Conservation (phyloP, 2,329 filamentous ascomycete genomes). For the Aspergillus fumigatus region DNA sequence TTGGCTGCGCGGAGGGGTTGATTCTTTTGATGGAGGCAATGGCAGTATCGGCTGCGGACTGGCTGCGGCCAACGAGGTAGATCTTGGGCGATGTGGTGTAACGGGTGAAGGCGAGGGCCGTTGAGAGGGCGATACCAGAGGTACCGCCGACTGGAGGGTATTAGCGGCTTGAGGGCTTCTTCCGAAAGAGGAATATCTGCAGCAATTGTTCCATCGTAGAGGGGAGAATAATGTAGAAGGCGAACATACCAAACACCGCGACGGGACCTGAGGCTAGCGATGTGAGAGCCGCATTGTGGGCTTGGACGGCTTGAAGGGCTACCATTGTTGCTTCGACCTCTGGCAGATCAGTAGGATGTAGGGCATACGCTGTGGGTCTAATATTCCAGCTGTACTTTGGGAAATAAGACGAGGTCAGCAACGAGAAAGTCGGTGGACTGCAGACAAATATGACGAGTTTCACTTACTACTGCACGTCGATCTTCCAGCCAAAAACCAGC, state of each 20-base stretch:
- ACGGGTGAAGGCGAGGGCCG: conserved; percentile 45
- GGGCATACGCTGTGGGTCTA: background rate
- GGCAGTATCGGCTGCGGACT: conserved; percentile 37
- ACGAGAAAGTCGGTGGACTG: background rate
- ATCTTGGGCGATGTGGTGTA: conserved; percentile 40
- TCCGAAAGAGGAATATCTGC: background rate
- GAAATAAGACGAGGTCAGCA: background rate
- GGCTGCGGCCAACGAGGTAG: conserved; percentile 49
- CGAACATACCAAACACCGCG: conserved; percentile 15
- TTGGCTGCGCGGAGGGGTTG: conserved; percentile 20
- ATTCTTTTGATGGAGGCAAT: conserved; percentile 35
- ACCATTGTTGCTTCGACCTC: conserved; percentile 13
- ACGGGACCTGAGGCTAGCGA: conserved; percentile 12
- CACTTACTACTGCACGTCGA: background rate
- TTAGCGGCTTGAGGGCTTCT: background rate
- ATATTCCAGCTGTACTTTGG: background rate
- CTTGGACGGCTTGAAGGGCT: conserved; percentile 11
- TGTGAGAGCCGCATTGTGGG: conserved; percentile 17
- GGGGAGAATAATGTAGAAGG: background rate
- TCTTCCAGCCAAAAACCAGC: background rate
- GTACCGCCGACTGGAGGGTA: conserved; percentile 43
- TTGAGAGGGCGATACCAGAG: conserved; percentile 48
- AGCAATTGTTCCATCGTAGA: background rate
- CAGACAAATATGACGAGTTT: background rate
- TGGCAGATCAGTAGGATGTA: background rate